Evolutionary conservation across 2,329 filamentous ascomycete genomes (phyloP), one percentile per base, ranked within the genome.

Genomic region (Ophiosphaerella korrae): DNA sequence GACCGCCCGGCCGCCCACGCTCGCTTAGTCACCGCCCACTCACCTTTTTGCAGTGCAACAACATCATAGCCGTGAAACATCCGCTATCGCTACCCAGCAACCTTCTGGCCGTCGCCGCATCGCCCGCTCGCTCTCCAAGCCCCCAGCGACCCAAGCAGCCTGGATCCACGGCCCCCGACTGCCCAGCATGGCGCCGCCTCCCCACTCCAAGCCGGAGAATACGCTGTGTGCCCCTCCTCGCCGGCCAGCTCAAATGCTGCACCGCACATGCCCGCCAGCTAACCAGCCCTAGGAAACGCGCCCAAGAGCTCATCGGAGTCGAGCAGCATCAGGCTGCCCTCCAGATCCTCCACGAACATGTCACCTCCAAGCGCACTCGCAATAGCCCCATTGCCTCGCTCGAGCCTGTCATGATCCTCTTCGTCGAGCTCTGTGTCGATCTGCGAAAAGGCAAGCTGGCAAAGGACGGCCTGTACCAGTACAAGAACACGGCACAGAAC

Each of bases 401-500:
- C 72, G 94, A 99, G 86, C 94, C 94, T 62, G 93, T 99, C 63
- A 97, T 99, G 92, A 84, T 97, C 77, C 88, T 97, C 64, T 88
- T 99, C 73, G 93, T 99, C 70, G 92, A 97, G 78, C 85, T 97
- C 53, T 96, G 90, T 64, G 94, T 99, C 70, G 93, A 97, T 72
- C 87, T 97, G 70, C 92, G 94, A 80, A 99, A 97, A 80, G 94
- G 94, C 68, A 99, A 99, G 79, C 84, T 94, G 55, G 94, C 93
- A 76, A 99, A 99, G 84, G 94, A 99, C 80, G 94, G 94, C 55
- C 84, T 99, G 42, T 99, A 97, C 77, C 94, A 97, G 77, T 99
- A 99, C 85, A 99, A 99, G 84, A 99, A 99, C 77, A 97, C 97
- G 64, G 93, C 92, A 48, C 94, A 99, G 77, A 99, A 99, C 80